Evolutionary conservation across 108 stramenopile genomes (phyloP), one percentile per base, ranked within the genome.

Genomic region (Cyclotella sp.): DNA sequence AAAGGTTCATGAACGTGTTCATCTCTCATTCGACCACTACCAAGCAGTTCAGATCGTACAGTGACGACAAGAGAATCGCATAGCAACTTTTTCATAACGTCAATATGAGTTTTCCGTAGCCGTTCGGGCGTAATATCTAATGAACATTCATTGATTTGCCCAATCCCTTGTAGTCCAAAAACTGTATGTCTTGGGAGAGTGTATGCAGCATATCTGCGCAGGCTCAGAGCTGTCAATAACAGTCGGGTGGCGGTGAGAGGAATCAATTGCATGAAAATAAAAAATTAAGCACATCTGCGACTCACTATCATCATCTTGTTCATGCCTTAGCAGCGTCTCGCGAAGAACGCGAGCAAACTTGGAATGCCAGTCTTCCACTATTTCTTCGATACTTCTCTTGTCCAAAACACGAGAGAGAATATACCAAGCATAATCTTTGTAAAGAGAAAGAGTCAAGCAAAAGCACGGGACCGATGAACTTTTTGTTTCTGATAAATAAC

Each of bases 351-450:
- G 24, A 22, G 81, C 62, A 52, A 82, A 66, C 42, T 73, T 77
- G 24, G 63, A 67, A 47, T 82, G 81, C 81, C 81, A 82, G 1
- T 19, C 18, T 15, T 51, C 45, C 41, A 82, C 43, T 19, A 58
- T 27, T 6, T 58, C 63, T 45, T 77, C 70, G 10, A 73, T 15
- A 16, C 55, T 21, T 9, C n/a, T n/a, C 46, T 8, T 44, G 1
- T 34, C 27, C 47, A 63, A 40, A 46, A 19, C 26, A 19, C 81
- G 71, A 51, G 41, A 42, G 28, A 77, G 57, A 46, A 77, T 58
- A 59, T 82, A 77, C 45, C 70, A 47, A 13, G 71, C 76, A 58
- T 82, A 82, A 18, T 77, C 76, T 16, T 52, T 58, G 39, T 82
- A 82, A 34, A 77, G 57, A 49, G 44, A 54, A 8, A 72, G 63